Base-by-base conservation (phyloP, 306 rosid genomes). In the Acacia confusa region DNA sequence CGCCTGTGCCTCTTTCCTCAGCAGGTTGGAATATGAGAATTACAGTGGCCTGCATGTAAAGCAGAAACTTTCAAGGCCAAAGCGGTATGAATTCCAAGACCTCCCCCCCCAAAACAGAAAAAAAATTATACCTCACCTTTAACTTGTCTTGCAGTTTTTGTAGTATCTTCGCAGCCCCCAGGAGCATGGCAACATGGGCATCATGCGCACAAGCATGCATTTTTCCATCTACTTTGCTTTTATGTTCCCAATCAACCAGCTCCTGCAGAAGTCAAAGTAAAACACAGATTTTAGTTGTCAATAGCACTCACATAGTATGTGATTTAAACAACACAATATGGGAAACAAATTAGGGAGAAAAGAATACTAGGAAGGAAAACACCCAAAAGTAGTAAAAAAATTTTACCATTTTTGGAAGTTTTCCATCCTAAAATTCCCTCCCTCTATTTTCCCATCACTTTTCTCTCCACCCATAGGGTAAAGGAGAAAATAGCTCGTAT, bases 181-280 rank as follows among this genome's bases (percentile, higher is more conserved):
- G 98, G 34, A 94, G 97, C 98, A 94, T 92, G 14, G 98, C 74
- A 6, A 87, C 88, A 74, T 94, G 98, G 8, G 88, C 98, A 84
- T 94, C 98, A 13, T 94, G 98, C 8, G 93, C 97, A 79, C 98
- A 94, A 20, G 98, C 98, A 76, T 94, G 98, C 93, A 94, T 91
- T 87, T 91, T 92, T 2, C 97, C 97, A 58, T 90, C 86, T 69
- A 85, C 88, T 83, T 90, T 91, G 97, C 98, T 94, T 83, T 90
- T 94, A 76, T 92, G 89, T 73, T 92, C 94, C 98, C 97, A 94
- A 58, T 92, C 97, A 75, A 87, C 94, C 86, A 84, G 19, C 82
- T 94, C 98, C 98, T 90, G 69, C 68, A 73, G 36, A 24, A 14
- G 3, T 40, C 44, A 75, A 22, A 19, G 15, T 4, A 19, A 47